These are phyloP conservation scores for Eucalyptus rudis DNA, from an alignment of 345 rosid genomes.

Conservation along the genomic window DNA sequence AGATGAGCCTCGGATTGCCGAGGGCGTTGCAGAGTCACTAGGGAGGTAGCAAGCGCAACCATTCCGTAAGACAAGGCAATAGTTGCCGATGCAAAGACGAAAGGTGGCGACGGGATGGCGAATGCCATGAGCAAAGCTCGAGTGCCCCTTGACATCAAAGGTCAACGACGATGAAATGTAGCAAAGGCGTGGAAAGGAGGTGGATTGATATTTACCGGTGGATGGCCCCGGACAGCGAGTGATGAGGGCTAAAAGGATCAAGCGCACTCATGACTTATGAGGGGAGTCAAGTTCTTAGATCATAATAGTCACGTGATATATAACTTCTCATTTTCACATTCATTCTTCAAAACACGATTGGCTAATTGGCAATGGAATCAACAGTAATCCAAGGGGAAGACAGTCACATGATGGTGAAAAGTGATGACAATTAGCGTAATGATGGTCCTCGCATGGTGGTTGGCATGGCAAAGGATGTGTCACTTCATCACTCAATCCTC, in stretches of 20 bases:
- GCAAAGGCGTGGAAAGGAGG: fast-evolving
- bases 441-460: fast-evolving
- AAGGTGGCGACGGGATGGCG: background rate
- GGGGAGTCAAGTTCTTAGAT: fast-evolving
- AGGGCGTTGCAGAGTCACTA: fast-evolving
- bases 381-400: fast-evolving
- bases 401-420: fast-evolving
- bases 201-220: fast-evolving
- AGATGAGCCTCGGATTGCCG: background rate
- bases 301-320: fast-evolving
- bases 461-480: fast-evolving
- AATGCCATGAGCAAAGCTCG: background rate
- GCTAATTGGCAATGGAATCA: fast-evolving
- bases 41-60: background rate
- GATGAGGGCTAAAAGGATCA: background rate
- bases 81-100: fast-evolving
- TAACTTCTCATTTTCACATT: fast-evolving
- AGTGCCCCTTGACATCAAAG: background rate
- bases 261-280: fast-evolving
- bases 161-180: background rate
- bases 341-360: fast-evolving
- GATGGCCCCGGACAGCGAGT: fast-evolving
- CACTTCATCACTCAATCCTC: background rate
- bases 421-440: fast-evolving
- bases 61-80: fast-evolving